Base-by-base conservation (phyloP, 331 rosid species). In the Arachis monticola region DNA sequence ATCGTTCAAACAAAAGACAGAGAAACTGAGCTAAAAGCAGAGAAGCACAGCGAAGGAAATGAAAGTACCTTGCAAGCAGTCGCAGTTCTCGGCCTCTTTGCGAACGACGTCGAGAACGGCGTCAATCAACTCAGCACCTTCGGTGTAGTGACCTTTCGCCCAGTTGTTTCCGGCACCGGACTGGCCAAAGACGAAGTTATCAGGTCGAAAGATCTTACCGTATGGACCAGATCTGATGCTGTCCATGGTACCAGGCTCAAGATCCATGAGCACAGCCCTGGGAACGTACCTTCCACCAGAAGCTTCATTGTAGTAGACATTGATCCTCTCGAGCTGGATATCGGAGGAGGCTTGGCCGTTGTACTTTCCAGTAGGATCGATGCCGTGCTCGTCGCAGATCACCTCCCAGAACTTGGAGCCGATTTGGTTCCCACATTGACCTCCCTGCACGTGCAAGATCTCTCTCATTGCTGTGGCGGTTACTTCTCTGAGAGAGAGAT, bases 341-440 rank as follows among this genome's bases (percentile, higher is more conserved):
- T 87, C 91, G 9, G 83, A 60, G n/a, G 77, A 27, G 5, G 46
- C 83, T 35, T 85, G 80, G 46, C 85, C 91, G 0, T 64, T 75
- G 81, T 85, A 88, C 76, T 86, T 81, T 0, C 97, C 94, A 7
- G 91, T 85, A 1, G 90, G 83, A 70, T 91, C 97, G 60, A 91
- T 77, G 50, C 97, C 96, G 60, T 91, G 96, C 83, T 91, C 93
- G 58, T 91, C 91, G 78, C 96, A 91, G 60, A 87, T 91, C 0
- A 91, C 97, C 66, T 91, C 94, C 97, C 97, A 91, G 81, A 91
- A 91, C 81, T 91, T 91, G 81, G 97, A 88, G 0, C 97, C 97
- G 84, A 91, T 91, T 64, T 91, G 97, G 87, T 91, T 91, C 10
- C 97, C 97, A 78, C 97, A 91, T 82, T 91, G 97, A 73, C 97